Conservation (phyloP, 192 early-diverging fungal species). For the Coemansia sp. region DNA sequence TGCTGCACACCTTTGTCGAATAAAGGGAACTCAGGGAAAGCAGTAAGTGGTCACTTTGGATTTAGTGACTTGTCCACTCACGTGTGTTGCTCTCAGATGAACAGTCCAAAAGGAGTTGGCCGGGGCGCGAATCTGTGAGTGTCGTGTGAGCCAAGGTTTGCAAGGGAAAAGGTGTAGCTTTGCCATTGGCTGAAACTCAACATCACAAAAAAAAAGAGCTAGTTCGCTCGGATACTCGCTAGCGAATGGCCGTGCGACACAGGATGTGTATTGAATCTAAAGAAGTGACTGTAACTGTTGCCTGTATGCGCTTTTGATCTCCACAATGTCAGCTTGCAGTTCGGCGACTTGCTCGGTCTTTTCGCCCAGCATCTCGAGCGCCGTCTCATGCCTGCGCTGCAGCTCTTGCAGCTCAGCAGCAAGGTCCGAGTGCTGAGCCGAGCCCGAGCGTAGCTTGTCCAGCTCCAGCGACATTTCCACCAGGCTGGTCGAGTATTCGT, state of each 20-base stretch:
- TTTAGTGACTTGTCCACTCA: background rate
- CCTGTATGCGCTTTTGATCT: slow-evolving; percentile 78
- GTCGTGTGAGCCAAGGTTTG: background rate
- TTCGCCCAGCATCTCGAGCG: slow-evolving; percentile 88
- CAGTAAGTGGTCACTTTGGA: background rate
- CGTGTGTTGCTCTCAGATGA: background rate
- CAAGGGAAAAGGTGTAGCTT: slow-evolving; percentile 14
- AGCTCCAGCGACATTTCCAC: slow-evolving; percentile 67
- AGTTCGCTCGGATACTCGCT: background rate
- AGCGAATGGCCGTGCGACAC: slow-evolving; percentile 24
- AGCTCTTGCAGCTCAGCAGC: slow-evolving; percentile 62
- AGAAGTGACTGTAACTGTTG: slow-evolving; percentile 65
- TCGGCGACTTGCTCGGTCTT: slow-evolving; percentile 85
- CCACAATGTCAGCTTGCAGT: slow-evolving; percentile 70
- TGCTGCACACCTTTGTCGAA: background rate
- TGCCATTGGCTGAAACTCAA: slow-evolving; percentile 6
- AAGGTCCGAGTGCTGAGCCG: slow-evolving; percentile 21
- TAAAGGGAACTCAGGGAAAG: background rate
- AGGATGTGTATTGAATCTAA: slow-evolving; percentile 41
- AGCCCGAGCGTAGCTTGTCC: slow-evolving; percentile 55
- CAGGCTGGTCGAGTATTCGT: slow-evolving; percentile 53
- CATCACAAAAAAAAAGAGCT: background rate
- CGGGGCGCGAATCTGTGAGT: background rate
- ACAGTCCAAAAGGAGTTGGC: background rate
- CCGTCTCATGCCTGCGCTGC: slow-evolving; percentile 61